Percentiles rank a stretch among this genome's conserved stretches.
Evolutionary conservation across 1,139 yeast species (phyloP).

Genomic region (Pichia inconspicua): DNA sequence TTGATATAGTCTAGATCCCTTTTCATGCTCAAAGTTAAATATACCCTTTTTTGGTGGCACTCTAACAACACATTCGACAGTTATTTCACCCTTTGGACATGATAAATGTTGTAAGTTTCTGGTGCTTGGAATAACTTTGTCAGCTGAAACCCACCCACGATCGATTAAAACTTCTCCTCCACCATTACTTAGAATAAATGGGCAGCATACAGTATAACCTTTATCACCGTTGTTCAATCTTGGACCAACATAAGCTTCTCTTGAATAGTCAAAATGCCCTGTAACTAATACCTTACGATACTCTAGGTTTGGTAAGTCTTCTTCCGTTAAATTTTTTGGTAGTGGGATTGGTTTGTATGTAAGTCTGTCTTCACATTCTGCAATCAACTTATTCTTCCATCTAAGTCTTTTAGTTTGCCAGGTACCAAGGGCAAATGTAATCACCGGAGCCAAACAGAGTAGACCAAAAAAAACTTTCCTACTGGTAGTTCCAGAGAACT

Average conservation of each 20-base stretch:
- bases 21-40: conserved; percentile 71
- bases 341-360: conserved; percentile 65
- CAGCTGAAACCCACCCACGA: conserved; percentile 88
- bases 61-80: conserved; percentile 66
- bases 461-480: conserved; percentile 48
- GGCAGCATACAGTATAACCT: conserved; percentile 79
- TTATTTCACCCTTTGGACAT: conserved; percentile 67
- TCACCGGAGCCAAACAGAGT: conserved; percentile 78
- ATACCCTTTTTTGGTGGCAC: conserved; percentile 61
- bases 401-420: conserved; percentile 85
- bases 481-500: conserved; percentile 27
- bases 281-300: conserved; percentile 65
- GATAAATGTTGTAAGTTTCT: conserved; percentile 62
- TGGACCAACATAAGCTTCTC: conserved; percentile 92
- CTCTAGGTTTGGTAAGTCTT: conserved; percentile 60
- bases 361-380: conserved; percentile 73
- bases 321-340: conserved; percentile 53
- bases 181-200: conserved; percentile 69
- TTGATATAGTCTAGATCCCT: conserved; percentile 39
- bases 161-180: conserved; percentile 68
- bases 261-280: conserved; percentile 76
- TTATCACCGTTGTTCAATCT: conserved; percentile 64
- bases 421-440: conserved; percentile 79
- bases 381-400: conserved; percentile 85
- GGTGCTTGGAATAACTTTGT: conserved; percentile 54